Percentiles rank a stretch among this genome's conserved stretches.
Conservation (phyloP, 352 stramenopile genomes). For the Phytophthora pisi region DNA sequence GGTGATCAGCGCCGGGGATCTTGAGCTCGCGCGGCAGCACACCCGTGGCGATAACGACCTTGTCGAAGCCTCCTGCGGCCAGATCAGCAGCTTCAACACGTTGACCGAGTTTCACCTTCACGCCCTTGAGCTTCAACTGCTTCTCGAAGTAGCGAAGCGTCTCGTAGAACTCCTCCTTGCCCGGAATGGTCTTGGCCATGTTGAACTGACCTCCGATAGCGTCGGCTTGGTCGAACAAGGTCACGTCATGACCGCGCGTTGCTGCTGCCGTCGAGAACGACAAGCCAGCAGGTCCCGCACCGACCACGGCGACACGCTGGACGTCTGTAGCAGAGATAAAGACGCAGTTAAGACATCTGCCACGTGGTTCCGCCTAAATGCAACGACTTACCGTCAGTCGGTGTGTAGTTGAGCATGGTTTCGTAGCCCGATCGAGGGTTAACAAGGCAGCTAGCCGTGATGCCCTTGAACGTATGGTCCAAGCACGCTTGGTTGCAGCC, state of each 20-base stretch:
- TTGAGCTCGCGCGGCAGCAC: conserved; percentile 90
- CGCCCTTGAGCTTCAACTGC: conserved; percentile 84
- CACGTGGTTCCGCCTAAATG: background rate
- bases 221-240: conserved; percentile 91
- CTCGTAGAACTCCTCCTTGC: conserved; percentile 98
- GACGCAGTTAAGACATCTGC: background rate
- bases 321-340: conserved; percentile 23
- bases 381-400: conserved; percentile 41
- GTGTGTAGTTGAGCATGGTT: conserved; percentile 87
- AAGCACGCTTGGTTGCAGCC: conserved; percentile 96
- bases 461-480: conserved; percentile 97
- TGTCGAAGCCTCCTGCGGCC: conserved; percentile 73
- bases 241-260: conserved; percentile 92
- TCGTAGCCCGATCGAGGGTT: conserved; percentile 96
- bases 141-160: conserved; percentile 96
- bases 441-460: conserved; percentile 95
- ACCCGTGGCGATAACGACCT: conserved; percentile 96
- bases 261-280: conserved; percentile 90
- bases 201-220: conserved; percentile 96
- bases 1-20: conserved; percentile 90
- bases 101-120: conserved; percentile 82
- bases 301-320: conserved; percentile 90
- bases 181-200: conserved; percentile 96
- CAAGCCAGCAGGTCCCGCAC: conserved; percentile 94
- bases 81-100: conserved; percentile 62